Base-by-base conservation (phyloP, 768 basidiomycete genomes). In the Pisolithus marmoratus region DNA sequence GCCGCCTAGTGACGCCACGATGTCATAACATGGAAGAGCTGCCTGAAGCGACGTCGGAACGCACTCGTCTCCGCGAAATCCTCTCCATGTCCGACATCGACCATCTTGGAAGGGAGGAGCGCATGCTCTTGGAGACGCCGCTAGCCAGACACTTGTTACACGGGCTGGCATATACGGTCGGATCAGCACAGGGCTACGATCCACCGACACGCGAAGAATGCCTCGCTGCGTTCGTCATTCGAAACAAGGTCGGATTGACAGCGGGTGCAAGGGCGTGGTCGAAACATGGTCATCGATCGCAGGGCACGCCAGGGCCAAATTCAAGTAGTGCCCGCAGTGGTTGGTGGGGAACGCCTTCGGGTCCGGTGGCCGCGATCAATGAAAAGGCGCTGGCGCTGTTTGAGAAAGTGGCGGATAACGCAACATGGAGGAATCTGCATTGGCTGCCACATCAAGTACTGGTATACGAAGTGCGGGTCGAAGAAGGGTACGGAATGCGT, bases 191-290 rank as follows among this genome's bases (percentile, higher is more conserved):
- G 15, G 72, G 70, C 7, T 77, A 76, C 0, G 65, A 61, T 5
- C 80, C 83, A 2, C 82, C 84, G 2, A 72, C 74, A 1, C 58
- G 60, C 3, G 69, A 75, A n/a, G 63, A 63, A 8, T 84, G 83
- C 60, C 72, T 80, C 6, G 61, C 66, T 14, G 81, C 83, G 2
- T 85, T 81, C 61, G 63, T 72, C 4, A 31, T 58, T 31, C 66
- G 76, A 4, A 84, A 82, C 54, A 76, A 62, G 19, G 76, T 68
- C 31, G 74, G 69, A n/a, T 72, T 85, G 40, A 80, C 73, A 2
- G 76, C 78, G 3, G 84, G 84, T 14, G 78, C 82, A 2, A 75
- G 81, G 24, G 83, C 84, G 6, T 85, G 82, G 82, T 74, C 81
- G 2, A 85, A 85, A 55, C 84, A 85, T 55, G 74, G 75, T 1